Base-by-base conservation (phyloP, 2,329 filamentous ascomycete genomes). In the Dothistroma pini region DNA sequence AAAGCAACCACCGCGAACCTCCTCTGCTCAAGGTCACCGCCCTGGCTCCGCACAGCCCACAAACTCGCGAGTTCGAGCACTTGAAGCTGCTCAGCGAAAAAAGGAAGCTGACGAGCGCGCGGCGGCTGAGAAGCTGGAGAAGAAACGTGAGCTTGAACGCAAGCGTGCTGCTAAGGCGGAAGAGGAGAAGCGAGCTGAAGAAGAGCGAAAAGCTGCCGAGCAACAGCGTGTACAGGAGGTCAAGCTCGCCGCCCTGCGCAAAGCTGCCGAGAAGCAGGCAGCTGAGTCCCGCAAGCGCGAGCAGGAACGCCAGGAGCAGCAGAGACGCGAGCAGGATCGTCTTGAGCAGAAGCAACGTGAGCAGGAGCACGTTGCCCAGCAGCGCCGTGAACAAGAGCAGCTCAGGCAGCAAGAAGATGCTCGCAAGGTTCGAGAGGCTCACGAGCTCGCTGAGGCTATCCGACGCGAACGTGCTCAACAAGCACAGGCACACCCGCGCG, bases 101-200 rank as follows among this genome's bases (percentile, higher is more conserved):
- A 93, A 89, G 72, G 91, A 96, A 73, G 88, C 85, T 72, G 92
- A 96, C 69, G 91, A 96, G 72, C 86, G 87, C 53, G 90, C 92
- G 66, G 85, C 86, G 14, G 87, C 92, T 69, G 86, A 88, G 54
- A 93, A 91, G 71, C 87, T 88, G 9, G 90, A 96, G 21, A 87
- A 89, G 41, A 96, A 96, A 76, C 84, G 87, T 16, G 90, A 96
- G 69, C 79, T 89, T 35, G 91, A 96, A 72, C 86, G 89, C 53
- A 91, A 92, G 77, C 84, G 89, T 61, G 84, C 85, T 53, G 85
- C 84, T 16, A 86, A 88, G 67, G 86, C 89, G 62, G 87, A 90
- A 67, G 84, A 89, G 68, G 75, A 77, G 38, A 72, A 73, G 41
- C 68, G 70, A 10, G 68, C 65, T 12, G 75, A 77, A 58, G 71